Percentiles rank a stretch among this genome's conserved stretches.
phyloP scores from a whole-genome alignment of 208 protist genomes.

The Naegleria gruberi region DNA sequence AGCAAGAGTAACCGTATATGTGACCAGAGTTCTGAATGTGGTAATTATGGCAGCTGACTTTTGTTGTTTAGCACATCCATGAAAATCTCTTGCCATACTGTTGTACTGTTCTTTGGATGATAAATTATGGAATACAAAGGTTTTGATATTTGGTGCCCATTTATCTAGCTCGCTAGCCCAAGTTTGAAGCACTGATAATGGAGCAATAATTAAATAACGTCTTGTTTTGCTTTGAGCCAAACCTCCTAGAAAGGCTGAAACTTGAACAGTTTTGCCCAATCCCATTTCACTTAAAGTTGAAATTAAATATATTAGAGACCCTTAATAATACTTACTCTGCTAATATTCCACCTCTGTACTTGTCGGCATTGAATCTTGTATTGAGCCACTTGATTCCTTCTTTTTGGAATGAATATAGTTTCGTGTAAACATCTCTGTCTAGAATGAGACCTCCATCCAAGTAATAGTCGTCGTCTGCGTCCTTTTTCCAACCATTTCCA shows the following conservation, averaged over 20 bases:
- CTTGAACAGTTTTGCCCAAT: constrained; percentile 93
- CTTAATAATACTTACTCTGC: constrained; percentile 80
- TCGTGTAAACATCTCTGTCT: background rate
- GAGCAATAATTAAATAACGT: constrained; percentile 76
- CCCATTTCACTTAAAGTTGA: constrained; percentile 71
- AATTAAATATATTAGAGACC: constrained; percentile 52
- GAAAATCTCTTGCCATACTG: constrained; percentile 46
- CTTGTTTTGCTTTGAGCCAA: constrained; percentile 56
- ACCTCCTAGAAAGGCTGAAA: constrained; percentile 73
- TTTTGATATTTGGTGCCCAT: constrained; percentile 71
- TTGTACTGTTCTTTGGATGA: constrained; percentile 32
- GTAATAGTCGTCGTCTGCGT: background rate
- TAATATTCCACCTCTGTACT: constrained; percentile 55
- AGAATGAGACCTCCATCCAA: background rate
- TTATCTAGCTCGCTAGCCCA: constrained; percentile 85
- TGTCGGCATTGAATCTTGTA: background rate
- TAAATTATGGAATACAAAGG: constrained; percentile 48
- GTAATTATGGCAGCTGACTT: constrained; percentile 69
- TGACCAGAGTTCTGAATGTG: constrained; percentile 73
- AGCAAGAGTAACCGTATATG: background rate
- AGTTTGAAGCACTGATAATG: constrained; percentile 78
- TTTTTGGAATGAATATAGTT: constrained; percentile 42
- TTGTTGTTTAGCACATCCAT: constrained; percentile 30
- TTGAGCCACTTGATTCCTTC: constrained; percentile 70
- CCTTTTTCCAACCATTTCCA: background rate